These are phyloP conservation scores for Huntiella savannae DNA, from an alignment of 2,329 filamentous ascomycete genomes.

Conservation along the genomic window DNA sequence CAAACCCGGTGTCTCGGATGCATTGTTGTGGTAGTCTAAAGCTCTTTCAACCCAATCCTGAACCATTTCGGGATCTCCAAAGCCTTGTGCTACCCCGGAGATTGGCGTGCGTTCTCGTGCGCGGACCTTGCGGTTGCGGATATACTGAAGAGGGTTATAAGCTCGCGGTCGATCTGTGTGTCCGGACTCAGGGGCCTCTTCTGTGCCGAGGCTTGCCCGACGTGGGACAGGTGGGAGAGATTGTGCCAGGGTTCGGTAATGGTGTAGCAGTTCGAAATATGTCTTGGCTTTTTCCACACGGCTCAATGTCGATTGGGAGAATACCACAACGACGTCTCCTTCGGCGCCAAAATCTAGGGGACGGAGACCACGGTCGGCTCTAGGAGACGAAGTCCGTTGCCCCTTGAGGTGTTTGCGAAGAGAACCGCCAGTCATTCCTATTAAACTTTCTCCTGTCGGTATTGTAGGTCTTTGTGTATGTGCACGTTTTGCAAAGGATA, in stretches of 20 bases:
- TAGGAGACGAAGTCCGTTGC: conserved; percentile 44
- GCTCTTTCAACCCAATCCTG: conserved; percentile 55
- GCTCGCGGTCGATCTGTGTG: conserved; percentile 28
- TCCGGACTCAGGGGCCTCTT: conserved; percentile 14
- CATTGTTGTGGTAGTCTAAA: neutral
- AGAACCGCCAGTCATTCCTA: conserved; percentile 24
- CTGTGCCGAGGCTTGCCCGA: conserved; percentile 3
- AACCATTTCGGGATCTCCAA: conserved; percentile 53
- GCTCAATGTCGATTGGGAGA: conserved; percentile 62
- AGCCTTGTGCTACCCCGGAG: conserved; percentile 57
- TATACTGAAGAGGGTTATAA: conserved; percentile 85
- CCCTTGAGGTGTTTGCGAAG: conserved; percentile 53
- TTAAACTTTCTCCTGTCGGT: no score
- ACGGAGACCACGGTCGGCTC: conserved; percentile 23
- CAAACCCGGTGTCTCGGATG: conserved; percentile 7
- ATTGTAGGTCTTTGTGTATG: conserved; percentile 30
- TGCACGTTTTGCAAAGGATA: conserved; percentile 62
- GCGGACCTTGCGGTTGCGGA: conserved; percentile 74
- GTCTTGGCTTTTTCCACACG: conserved; percentile 70
- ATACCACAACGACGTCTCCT: conserved; percentile 24
- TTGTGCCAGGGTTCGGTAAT: conserved; percentile 67
- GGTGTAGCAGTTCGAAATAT: conserved; percentile 67
- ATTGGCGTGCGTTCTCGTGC: conserved; percentile 58
- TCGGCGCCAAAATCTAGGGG: conserved; percentile 13
- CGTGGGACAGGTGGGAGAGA: conserved; percentile 53